A percentile compares a stretch with the other conserved stretches of the same genome.
phyloP scores from a whole-genome alignment of 1,284 basidiomycete species.

The Sanghuangporus weigelae region DNA sequence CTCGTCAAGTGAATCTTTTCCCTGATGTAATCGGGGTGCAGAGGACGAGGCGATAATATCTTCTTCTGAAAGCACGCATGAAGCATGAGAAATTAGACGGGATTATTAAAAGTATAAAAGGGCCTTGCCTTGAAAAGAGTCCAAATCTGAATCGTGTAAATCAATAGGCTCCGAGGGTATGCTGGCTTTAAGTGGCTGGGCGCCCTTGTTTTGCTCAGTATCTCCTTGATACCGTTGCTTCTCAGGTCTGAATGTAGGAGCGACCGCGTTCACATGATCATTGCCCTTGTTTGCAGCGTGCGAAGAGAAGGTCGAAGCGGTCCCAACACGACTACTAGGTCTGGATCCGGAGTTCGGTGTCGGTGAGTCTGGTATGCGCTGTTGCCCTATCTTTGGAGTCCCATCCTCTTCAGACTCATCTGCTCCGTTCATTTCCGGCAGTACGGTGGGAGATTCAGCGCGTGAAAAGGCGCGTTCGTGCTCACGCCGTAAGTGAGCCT shows the following conservation, averaged over 20 bases:
- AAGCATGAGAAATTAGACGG: background rate
- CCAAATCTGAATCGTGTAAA: conserved; percentile 15
- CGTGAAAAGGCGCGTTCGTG: conserved; percentile 33
- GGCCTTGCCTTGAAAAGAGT: conserved; percentile 13
- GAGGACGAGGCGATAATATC: conserved; percentile 16
- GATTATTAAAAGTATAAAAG: background rate
- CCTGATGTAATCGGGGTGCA: conserved; percentile 8
- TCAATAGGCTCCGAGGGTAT: conserved; percentile 9
- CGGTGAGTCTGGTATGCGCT: conserved; percentile 4
- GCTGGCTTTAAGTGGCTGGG: conserved; percentile 2
- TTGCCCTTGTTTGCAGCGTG: background rate
- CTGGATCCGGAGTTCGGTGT: background rate
- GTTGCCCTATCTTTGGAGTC: background rate
- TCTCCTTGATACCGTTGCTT: background rate
- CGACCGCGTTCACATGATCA: background rate
- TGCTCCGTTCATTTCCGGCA: conserved; percentile 27
- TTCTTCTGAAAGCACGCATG: conserved; percentile 5
- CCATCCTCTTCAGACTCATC: conserved; percentile 24
- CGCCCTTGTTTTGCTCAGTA: background rate
- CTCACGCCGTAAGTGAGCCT: background rate
- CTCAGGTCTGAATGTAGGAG: background rate
- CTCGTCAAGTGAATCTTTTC: background rate
- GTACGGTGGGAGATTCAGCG: conserved; percentile 30
- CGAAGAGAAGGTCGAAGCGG: background rate
- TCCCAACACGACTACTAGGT: background rate